phyloP scores from a whole-genome alignment of 208 protist genomes.

The Lotmaria passim region DNA sequence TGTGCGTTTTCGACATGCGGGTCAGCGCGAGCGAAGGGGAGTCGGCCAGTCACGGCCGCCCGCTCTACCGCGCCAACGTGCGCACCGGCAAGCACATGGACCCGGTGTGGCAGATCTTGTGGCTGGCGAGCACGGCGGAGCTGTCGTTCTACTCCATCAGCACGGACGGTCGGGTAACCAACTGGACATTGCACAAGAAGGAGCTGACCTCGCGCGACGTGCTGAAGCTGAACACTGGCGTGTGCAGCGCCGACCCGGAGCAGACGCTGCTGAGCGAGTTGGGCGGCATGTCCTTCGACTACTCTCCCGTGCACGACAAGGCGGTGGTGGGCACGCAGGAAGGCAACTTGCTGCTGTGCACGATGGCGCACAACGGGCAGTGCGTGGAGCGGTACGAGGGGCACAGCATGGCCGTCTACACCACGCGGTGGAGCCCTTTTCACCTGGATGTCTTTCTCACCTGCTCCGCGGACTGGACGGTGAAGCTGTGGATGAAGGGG shows the following conservation, averaged over 20 bases:
- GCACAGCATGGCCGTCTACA: slow-evolving; percentile 95
- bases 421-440: slow-evolving; percentile 96
- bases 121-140: slow-evolving; percentile 58
- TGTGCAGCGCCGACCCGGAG: slow-evolving; percentile 79
- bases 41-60: slow-evolving; percentile 64
- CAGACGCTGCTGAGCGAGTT: slow-evolving; percentile 86
- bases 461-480: slow-evolving; percentile 97
- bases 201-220: slow-evolving; percentile 95
- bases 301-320: slow-evolving; percentile 88
- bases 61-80: slow-evolving; percentile 92
- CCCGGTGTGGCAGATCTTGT: slow-evolving; percentile 96
- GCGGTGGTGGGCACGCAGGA: slow-evolving; percentile 97
- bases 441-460: slow-evolving; percentile 96
- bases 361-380: slow-evolving; percentile 95
- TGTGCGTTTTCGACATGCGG: slow-evolving; percentile 95
- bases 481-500: slow-evolving; percentile 96
- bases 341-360: slow-evolving; percentile 95
- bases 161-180: slow-evolving; percentile 95
- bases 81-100: slow-evolving; percentile 97
- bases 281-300: slow-evolving; percentile 97
- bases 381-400: slow-evolving; percentile 95
- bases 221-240: slow-evolving; percentile 83
- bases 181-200: slow-evolving; percentile 96
- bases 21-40: slow-evolving; percentile 41
- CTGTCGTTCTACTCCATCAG: slow-evolving; percentile 96